A percentile compares a stretch with the other conserved stretches of the same genome.
Conservation (phyloP, 2,329 filamentous ascomycete species). For the Claviceps maximensis region DNA sequence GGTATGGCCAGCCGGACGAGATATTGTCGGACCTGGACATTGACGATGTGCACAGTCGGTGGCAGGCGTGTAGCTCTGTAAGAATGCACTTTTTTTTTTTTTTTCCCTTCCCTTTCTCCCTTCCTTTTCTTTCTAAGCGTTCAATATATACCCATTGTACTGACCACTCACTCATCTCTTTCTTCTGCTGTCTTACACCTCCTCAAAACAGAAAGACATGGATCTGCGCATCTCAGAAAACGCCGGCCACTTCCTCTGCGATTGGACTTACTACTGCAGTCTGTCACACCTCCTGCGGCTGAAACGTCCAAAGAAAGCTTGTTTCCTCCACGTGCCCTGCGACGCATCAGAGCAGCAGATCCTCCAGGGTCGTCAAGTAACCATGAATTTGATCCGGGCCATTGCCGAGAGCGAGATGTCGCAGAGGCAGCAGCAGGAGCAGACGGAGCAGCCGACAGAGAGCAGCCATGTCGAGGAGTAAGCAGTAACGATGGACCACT, state of each 20-base stretch:
- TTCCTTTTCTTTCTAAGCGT: not conserved
- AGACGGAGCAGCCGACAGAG: no score
- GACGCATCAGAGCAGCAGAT: constrained; percentile 37
- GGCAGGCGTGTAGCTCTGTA: constrained; percentile 39
- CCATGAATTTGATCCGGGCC: constrained; percentile 41
- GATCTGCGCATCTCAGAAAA: constrained; percentile 52
- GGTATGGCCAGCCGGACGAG: constrained; percentile 40
- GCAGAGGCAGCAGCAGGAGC: constrained; percentile 10
- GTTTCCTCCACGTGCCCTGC: constrained; percentile 63
- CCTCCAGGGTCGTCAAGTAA: constrained; percentile 35
- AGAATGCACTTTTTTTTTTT: constrained; percentile 8
- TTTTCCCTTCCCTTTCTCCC: not conserved
- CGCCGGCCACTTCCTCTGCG: constrained; percentile 61
- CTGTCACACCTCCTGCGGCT: constrained; percentile 42
- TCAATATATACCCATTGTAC: no score
- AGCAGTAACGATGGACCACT: not conserved
- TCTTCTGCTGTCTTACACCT: no score
- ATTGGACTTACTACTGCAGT: constrained; percentile 65
- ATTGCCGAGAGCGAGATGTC: constrained; percentile 38
- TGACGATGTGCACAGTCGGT: constrained; percentile 41
- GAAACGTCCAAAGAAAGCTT: constrained; percentile 34
- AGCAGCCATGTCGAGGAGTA: not conserved
- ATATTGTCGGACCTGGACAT: constrained; percentile 44
- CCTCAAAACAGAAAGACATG: constrained; percentile 18
- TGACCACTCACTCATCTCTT: not conserved